Base-by-base conservation (phyloP, 2,329 filamentous ascomycete species). In the Diaporthe vaccinii region DNA sequence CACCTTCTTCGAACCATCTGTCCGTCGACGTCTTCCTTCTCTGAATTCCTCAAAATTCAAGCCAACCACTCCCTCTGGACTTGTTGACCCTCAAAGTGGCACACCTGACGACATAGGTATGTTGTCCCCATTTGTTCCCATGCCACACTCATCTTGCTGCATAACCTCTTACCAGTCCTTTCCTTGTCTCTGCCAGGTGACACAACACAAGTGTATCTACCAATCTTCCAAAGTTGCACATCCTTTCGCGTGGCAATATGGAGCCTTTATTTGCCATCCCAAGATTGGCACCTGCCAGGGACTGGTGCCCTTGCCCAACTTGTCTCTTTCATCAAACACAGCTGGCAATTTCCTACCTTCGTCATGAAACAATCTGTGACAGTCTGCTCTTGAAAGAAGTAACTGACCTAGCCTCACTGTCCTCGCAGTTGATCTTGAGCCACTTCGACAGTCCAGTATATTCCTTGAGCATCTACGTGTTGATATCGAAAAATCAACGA, bases 401-500 rank as follows among this genome's bases (percentile, higher is more conserved):
- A n/a, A 28, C 9, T 22, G 15, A 34, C 8, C 31, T 55, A 12
- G 28, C 4, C 34, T 31, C 4, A 8, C 10, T 7, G 9, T n/a
- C 34, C 9, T 31, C 10, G 2, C n/a, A 31, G 46, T 17, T 8
- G 2, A 28, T 41, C 31, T 55, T 5, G 17, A 3, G 3, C 8
- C 14, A 3, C 12, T 17, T 15, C n/a, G 9, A 5, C 31, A 25
- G 28, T 12, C 17, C n/a, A 31, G 9, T 8, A 15, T 22, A 12
- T 3, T 1, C 25, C 15, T 25, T 36, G 9, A 41, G 51, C 17
- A 22, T 17, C 14, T n/a, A 6, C n/a, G 3, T 20, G 15, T 34
- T 34, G n/a, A 17, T 59, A 59, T 53, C 12, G 7, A 57, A 15
- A 17, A 49, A 34, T 17, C 61, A 55, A 74, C n/a, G 9, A 76